phyloP scores from a whole-genome alignment of 768 basidiomycete species.

The Rhizopogon vulgaris region DNA sequence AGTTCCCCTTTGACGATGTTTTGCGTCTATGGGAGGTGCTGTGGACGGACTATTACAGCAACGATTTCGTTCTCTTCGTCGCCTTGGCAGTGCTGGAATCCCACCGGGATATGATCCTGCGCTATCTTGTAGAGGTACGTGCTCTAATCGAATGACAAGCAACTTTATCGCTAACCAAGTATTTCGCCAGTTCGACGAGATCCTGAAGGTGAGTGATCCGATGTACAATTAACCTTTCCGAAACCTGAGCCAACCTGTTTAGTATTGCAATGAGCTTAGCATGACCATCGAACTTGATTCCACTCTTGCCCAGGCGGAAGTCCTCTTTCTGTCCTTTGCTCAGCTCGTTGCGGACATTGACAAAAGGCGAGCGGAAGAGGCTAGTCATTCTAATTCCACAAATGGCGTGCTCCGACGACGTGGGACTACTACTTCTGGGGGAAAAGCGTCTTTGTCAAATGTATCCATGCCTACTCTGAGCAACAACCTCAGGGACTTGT shows the following conservation, averaged over 20 bases:
- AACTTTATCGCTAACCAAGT: not conserved
- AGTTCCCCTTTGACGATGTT: slow-evolving; percentile 90
- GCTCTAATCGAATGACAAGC: not conserved
- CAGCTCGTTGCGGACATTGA: slow-evolving; percentile 88
- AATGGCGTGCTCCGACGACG: slow-evolving; percentile 29
- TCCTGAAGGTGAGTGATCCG: slow-evolving; percentile 49
- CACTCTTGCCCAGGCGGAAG: slow-evolving; percentile 94
- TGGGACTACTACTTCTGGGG: slow-evolving; percentile 10
- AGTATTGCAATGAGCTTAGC: slow-evolving; percentile 93
- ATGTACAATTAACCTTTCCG: not conserved
- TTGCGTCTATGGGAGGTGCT: slow-evolving; percentile 89
- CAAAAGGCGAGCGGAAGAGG: slow-evolving; percentile 61
- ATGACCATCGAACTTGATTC: slow-evolving; percentile 97
- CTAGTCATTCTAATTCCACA: slow-evolving; percentile 11
- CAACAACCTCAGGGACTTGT: slow-evolving; percentile 54
- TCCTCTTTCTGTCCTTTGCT: slow-evolving; percentile 88
- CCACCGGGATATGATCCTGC: slow-evolving; percentile 90
- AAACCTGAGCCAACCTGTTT: not conserved
- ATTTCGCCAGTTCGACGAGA: slow-evolving; percentile 65
- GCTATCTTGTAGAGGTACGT: slow-evolving; percentile 88
- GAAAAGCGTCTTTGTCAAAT: slow-evolving; percentile 15
- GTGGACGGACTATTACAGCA: slow-evolving; percentile 89
- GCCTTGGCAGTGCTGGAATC: slow-evolving; percentile 93
- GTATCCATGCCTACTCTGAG: slow-evolving; percentile 46
- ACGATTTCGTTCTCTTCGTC: slow-evolving; percentile 85